Evolutionary conservation across 441 rosid genomes (phyloP).

Genomic region (Gossypium trilobum): DNA sequence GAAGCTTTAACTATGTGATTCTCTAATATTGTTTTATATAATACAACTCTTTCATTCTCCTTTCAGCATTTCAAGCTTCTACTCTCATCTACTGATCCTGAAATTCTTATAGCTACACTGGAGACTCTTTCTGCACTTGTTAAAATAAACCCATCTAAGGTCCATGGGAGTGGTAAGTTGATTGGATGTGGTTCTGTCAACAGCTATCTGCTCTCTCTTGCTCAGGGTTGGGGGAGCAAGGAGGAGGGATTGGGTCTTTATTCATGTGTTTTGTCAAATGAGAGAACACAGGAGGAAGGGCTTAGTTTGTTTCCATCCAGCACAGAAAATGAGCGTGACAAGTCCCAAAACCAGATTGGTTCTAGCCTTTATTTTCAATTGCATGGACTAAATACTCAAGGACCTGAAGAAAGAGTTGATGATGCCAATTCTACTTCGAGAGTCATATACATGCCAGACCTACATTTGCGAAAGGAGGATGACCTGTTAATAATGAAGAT

Average conservation of each 20-base stretch:
- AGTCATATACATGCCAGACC: constrained; percentile 70
- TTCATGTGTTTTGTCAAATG: constrained; percentile 88
- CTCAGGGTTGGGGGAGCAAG: constrained; percentile 99
- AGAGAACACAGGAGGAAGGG: constrained; percentile 79
- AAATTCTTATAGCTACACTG: constrained; percentile 74
- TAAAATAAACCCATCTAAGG: constrained; percentile 78
- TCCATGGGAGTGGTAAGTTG: constrained; percentile 79
- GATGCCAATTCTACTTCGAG: constrained; percentile 33
- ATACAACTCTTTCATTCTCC: constrained; percentile 13
- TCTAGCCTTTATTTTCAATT: constrained; percentile 88
- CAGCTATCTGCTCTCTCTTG: constrained; percentile 74
- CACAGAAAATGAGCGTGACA: constrained; percentile 44
- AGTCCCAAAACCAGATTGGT: constrained; percentile 64
- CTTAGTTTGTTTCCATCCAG: constrained; percentile 79
- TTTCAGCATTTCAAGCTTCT: constrained; percentile 92
- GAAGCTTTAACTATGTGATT: background rate
- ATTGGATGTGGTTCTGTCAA: constrained; percentile 82
- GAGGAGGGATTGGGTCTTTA: constrained; percentile 95
- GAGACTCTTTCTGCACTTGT: constrained; percentile 93
- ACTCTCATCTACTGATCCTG: constrained; percentile 91
- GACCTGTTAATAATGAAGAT: constrained; percentile 71
- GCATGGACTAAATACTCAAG: constrained; percentile 51
- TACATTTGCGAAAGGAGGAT: constrained; percentile 82
- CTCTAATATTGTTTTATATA: constrained; percentile 14
- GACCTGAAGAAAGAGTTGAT: constrained; percentile 25